Evolutionary conservation across 1,284 basidiomycete species (phyloP).

Genomic region (Golubevia sp.): DNA sequence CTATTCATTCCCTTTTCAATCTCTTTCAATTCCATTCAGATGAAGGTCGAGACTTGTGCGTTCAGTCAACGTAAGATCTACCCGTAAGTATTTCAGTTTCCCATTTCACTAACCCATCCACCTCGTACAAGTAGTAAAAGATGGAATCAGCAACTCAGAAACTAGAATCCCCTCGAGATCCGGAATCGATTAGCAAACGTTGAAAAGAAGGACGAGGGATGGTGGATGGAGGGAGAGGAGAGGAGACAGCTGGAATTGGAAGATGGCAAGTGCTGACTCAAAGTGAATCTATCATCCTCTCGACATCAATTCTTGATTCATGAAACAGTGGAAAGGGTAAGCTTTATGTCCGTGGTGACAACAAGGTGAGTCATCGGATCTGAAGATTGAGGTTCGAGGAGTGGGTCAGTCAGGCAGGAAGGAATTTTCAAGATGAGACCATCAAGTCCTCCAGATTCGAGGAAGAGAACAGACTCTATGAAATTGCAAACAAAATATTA

Average conservation of each 20-base stretch:
- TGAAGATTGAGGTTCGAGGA: too few species aligned
- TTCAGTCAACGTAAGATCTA: slow-evolving; percentile 62
- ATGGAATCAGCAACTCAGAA: slow-evolving; percentile 10
- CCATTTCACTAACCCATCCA: neutral
- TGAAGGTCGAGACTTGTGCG: slow-evolving; percentile 62
- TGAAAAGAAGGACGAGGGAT: neutral
- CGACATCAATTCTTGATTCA: neutral
- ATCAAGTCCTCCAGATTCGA: neutral
- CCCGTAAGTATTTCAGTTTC: slow-evolving; percentile 40
- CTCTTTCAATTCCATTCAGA: slow-evolving; percentile 17
- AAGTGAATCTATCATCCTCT: neutral
- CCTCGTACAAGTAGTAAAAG: neutral
- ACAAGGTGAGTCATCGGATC: slow-evolving; percentile 44
- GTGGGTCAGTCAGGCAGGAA: too few species aligned
- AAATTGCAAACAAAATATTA: neutral
- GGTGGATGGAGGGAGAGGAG: neutral
- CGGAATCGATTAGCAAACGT: neutral
- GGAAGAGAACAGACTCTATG: neutral
- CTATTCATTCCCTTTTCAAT: too few species aligned
- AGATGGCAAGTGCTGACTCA: neutral
- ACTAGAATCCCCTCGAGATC: neutral
- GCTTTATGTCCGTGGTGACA: slow-evolving; percentile 61
- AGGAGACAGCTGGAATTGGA: slow-evolving; percentile 1
- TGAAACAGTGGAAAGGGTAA: slow-evolving; percentile 49
- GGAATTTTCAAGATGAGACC: too few species aligned